Percentiles rank a stretch among this genome's conserved stretches.
These are phyloP conservation scores for Naganishia onofrii DNA, from an alignment of 768 basidiomycete genomes.

Conservation along the genomic window DNA sequence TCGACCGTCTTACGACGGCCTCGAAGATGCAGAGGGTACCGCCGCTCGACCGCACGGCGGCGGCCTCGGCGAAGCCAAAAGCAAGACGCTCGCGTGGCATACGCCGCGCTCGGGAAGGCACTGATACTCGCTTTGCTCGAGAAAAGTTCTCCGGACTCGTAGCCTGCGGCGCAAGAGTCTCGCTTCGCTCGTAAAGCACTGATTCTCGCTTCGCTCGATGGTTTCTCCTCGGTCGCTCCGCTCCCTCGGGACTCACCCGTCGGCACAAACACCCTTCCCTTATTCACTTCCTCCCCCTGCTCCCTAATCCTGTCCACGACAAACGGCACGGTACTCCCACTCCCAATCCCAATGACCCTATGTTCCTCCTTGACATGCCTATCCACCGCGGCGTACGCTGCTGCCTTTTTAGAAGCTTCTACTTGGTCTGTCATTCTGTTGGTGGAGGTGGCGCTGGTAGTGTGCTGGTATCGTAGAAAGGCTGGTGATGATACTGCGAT, in stretches of 20 bases:
- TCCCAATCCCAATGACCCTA: slow-evolving; percentile 62
- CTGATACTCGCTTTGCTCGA: slow-evolving; percentile 4
- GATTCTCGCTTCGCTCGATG: neutral
- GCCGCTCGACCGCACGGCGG: too few species aligned
- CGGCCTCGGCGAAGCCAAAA: too few species aligned
- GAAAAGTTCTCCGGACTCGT: neutral
- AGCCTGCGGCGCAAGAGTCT: neutral
- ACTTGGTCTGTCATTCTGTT: slow-evolving; percentile 55
- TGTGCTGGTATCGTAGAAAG: neutral
- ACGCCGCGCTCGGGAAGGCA: too few species aligned
- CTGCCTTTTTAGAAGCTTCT: slow-evolving; percentile 81
- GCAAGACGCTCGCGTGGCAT: too few species aligned
- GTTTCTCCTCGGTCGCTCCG: neutral
- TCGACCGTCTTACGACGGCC: too few species aligned
- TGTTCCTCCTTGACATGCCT: slow-evolving; percentile 77
- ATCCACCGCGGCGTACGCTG: slow-evolving; percentile 93
- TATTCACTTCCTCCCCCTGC: slow-evolving; percentile 74
- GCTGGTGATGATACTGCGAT: too few species aligned
- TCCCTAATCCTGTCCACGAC: slow-evolving; percentile 90
- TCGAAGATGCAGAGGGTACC: too few species aligned
- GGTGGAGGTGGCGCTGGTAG: too few species aligned
- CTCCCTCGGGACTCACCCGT: slow-evolving; percentile 60
- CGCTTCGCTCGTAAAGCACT: neutral
- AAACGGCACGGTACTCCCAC: slow-evolving; percentile 78
- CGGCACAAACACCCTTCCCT: slow-evolving; percentile 79